A percentile compares a stretch with the other conserved stretches of the same genome.
These are phyloP conservation scores for Boletus fagicola DNA, from an alignment of 768 basidiomycete species.

Conservation along the genomic window DNA sequence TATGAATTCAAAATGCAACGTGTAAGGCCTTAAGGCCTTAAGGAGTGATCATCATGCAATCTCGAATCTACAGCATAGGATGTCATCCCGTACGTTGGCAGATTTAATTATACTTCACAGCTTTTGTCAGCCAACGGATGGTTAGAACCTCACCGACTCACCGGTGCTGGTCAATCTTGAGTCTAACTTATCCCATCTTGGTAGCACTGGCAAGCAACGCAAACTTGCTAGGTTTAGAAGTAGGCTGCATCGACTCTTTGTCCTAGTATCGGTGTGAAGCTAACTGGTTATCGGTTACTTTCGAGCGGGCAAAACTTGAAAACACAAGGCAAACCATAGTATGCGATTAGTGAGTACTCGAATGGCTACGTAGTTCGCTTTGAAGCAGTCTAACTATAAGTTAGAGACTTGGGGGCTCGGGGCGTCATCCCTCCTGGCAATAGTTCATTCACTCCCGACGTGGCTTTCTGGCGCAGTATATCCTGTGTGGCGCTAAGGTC, in stretches of 20 bases:
- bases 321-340: no score
- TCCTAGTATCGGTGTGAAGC: background rate
- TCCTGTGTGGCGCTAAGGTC: background rate
- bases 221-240: background rate
- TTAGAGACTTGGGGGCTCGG: background rate
- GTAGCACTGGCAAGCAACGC: no score
- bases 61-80: no score
- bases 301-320: background rate
- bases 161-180: background rate
- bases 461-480: background rate
- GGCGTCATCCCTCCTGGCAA: background rate
- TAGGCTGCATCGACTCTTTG: background rate
- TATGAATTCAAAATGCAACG: no score
- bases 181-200: no score
- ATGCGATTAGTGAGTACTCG: background rate
- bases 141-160: no score
- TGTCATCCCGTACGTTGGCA: no score
- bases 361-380: background rate
- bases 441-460: no score
- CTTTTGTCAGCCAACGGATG: no score
- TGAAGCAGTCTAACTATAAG: background rate
- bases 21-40: no score
- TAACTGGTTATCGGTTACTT: background rate
- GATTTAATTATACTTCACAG: no score
- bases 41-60: no score